Conservation (phyloP, 306 rosid species). For the Canavalia ensiformis region DNA sequence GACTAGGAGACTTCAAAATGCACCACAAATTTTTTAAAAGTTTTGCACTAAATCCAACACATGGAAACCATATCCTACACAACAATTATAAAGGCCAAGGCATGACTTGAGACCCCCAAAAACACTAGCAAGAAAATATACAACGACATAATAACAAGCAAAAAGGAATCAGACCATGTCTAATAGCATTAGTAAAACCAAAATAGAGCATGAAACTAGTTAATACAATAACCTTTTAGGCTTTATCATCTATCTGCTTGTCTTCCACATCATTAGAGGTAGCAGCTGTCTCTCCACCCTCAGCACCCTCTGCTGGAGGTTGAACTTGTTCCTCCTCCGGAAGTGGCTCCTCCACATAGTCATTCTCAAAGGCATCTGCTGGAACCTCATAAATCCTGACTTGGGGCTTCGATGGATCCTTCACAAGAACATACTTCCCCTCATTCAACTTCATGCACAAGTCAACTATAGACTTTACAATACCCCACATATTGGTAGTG, state of each 20-base stretch:
- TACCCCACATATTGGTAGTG: constrained; percentile 92
- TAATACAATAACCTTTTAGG: constrained; percentile 54
- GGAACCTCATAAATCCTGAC: constrained; percentile 98
- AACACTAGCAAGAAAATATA: background rate
- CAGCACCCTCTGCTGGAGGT: constrained; percentile 76
- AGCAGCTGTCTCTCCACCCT: constrained; percentile 60
- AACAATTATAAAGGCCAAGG: background rate
- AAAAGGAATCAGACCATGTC: background rate
- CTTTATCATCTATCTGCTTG: constrained; percentile 58
- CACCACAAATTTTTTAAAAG: background rate
- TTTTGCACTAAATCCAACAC: background rate
- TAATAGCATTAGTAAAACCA: background rate
- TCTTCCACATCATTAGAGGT: constrained; percentile 66
- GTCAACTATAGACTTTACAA: constrained; percentile 96
- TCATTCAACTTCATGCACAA: constrained; percentile 95
- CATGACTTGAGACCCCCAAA: background rate
- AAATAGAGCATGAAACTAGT: constrained; percentile 11
- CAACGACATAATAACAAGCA: background rate
- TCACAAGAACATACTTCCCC: constrained; percentile 91
- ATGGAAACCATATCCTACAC: background rate
- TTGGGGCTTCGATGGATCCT: constrained; percentile 94
- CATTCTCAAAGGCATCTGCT: constrained; percentile 86
- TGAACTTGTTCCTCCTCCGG: constrained; percentile 96
- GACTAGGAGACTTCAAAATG: background rate
- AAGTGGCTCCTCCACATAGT: constrained; percentile 94